Conservation (phyloP, 768 basidiomycete genomes). For the Mycena olivaceomarginata region DNA sequence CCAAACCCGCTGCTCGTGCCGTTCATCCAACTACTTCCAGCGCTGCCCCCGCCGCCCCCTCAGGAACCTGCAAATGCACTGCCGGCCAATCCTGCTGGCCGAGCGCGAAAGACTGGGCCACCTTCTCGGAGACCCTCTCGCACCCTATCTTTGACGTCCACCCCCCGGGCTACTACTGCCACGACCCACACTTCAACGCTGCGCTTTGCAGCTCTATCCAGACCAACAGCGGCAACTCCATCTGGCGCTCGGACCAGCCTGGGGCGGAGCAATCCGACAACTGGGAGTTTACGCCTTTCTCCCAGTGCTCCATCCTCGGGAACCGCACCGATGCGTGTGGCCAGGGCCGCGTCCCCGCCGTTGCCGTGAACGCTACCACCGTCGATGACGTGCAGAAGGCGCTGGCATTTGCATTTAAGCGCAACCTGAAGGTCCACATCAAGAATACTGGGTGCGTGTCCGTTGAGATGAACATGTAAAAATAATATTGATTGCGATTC, state of each 20-base stretch:
- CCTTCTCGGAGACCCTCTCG: background rate
- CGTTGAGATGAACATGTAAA: background rate
- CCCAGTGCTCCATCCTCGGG: background rate
- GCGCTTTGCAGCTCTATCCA: background rate
- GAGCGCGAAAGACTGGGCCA: background rate
- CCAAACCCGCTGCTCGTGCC: no score
- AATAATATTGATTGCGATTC: background rate
- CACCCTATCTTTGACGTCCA: background rate
- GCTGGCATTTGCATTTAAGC: background rate
- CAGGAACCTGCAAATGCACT: background rate
- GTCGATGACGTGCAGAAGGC: background rate
- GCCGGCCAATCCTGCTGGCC: background rate
- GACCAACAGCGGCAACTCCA: background rate
- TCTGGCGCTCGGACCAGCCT: background rate
- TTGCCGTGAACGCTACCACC: background rate
- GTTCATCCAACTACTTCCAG: no score
- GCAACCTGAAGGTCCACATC: background rate
- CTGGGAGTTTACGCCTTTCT: background rate
- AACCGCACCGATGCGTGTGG: background rate
- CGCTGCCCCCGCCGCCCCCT: no score
- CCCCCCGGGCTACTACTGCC: background rate
- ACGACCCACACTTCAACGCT: background rate
- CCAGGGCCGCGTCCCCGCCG: background rate
- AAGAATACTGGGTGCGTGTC: background rate
- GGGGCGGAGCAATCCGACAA: background rate